These are phyloP conservation scores for Peniophora sp. DNA, from an alignment of 1,284 basidiomycete species.

Conservation along the genomic window DNA sequence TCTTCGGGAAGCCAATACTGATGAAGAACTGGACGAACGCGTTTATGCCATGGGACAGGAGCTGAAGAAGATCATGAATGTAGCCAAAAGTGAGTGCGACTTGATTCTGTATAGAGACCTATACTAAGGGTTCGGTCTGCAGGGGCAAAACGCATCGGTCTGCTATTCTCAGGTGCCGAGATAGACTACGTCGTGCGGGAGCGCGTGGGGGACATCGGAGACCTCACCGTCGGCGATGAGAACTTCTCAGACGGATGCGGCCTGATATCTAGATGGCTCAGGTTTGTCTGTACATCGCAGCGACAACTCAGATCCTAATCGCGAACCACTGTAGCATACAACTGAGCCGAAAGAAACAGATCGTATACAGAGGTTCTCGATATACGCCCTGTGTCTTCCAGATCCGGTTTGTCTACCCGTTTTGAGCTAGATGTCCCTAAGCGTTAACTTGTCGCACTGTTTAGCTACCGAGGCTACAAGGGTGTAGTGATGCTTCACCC, in stretches of 20 bases:
- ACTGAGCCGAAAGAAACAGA: constrained; percentile 42
- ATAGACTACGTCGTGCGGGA: constrained; percentile 49
- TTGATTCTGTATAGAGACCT: neutral
- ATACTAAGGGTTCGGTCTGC: neutral
- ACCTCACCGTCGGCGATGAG: constrained; percentile 48
- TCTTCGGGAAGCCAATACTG: constrained; percentile 41
- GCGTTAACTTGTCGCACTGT: too few relatives aligned
- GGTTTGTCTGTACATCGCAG: neutral
- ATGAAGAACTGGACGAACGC: constrained; percentile 44
- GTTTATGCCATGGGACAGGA: constrained; percentile 47
- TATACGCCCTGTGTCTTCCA: constrained; percentile 58
- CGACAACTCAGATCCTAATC: neutral
- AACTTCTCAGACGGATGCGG: constrained; percentile 64
- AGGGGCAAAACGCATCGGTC: constrained; percentile 62
- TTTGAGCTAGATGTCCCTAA: too few relatives aligned
- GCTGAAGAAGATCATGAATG: constrained; percentile 50
- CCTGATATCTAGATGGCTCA: constrained; percentile 36
- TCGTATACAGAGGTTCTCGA: constrained; percentile 42
- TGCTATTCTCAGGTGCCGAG: constrained; percentile 56
- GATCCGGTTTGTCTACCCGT: constrained; percentile 41
- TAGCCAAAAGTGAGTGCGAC: constrained; percentile 44
- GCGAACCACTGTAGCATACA: constrained; percentile 35
- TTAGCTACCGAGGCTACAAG: constrained; percentile 55
- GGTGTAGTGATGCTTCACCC: constrained; percentile 62
- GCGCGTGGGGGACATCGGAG: constrained; percentile 43